Evolutionary conservation across 2,329 filamentous ascomycete species (phyloP), one percentile per base, ranked within the genome.

Genomic region (Cladorrhinum sp.): DNA sequence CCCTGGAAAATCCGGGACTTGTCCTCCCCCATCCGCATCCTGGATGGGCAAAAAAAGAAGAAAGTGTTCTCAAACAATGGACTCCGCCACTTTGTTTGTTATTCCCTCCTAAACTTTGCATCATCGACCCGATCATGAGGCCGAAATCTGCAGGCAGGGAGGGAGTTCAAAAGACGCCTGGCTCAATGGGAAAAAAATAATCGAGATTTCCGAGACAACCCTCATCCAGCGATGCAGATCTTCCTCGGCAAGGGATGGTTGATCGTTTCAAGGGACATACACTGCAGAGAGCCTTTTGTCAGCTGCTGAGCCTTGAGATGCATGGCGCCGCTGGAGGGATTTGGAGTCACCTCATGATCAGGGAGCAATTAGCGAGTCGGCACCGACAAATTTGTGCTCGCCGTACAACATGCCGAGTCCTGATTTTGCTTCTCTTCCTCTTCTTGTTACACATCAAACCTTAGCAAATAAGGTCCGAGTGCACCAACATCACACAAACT

Each of bases 1-100:
- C 63, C 64, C 58, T 63, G 63, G 58, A 36, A 61, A 42, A 42
- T 42, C 16, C 16, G 10, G 36, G 10, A 7, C 16, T 14, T 14
- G 36, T 42, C 16, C 10, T n/a, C n/a, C n/a, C n/a, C 36, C 36
- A 42, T 42, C 36, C 36, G 16, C 10, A n/a, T 42, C 14, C 36
- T n/a, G n/a, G n/a, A n/a, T n/a, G n/a, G n/a, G n/a, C n/a, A n/a
- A n/a, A n/a, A n/a, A n/a, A n/a, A n/a, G n/a, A n/a, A n/a, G n/a
- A n/a, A n/a, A n/a, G n/a, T n/a, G 16, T 42, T 42, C 36, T 42
- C 36, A 42, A 42, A 42, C 36, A 42, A 42, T n/a, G 36, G 36
- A 42, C 16, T n/a, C 36, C 6, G 5, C 36, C 16, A 16, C 16
- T 42, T 42, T 42, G 36, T 46, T 46, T 46, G n/a, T 46, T 46